Evolutionary conservation across 2,329 filamentous ascomycete genomes (phyloP).

Genomic region (Cercospora citrullina): DNA sequence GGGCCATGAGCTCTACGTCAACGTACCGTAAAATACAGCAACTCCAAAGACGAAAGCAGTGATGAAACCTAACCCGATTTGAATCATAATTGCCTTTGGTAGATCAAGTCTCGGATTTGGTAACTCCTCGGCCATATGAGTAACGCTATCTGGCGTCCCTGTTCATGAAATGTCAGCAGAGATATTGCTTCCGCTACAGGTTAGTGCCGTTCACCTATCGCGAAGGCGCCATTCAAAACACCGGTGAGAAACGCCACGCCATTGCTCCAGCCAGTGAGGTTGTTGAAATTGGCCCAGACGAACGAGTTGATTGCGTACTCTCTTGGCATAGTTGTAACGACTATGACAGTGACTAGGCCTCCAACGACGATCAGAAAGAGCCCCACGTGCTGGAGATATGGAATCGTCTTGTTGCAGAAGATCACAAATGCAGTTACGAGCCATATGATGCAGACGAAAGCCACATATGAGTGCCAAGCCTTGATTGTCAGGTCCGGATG

Average conservation of each 20-base stretch:
- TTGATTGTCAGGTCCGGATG: slow-evolving; percentile 45
- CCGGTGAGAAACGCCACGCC: slow-evolving; percentile 42
- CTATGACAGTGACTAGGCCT: slow-evolving; percentile 41
- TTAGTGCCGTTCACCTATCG: slow-evolving; percentile 28
- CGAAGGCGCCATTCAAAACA: slow-evolving; percentile 43
- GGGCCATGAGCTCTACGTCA: too few relatives aligned
- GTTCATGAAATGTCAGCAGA: background rate
- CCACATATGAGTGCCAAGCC: slow-evolving; percentile 58
- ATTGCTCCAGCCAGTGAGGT: slow-evolving; percentile 52
- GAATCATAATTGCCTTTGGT: slow-evolving; percentile 52
- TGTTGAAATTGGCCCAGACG: slow-evolving; percentile 42
- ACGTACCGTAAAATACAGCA: slow-evolving; percentile 49
- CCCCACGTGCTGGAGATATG: slow-evolving; percentile 55
- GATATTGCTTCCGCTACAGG: background rate
- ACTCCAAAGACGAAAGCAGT: slow-evolving; percentile 52
- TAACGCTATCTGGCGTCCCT: slow-evolving; percentile 39
- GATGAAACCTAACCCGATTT: slow-evolving; percentile 51
- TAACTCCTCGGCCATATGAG: slow-evolving; percentile 43
- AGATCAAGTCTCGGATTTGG: slow-evolving; percentile 45
- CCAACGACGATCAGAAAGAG: slow-evolving; percentile 52
- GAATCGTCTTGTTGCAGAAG: slow-evolving; percentile 57
- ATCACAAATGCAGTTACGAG: slow-evolving; percentile 54
- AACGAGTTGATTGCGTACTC: slow-evolving; percentile 52
- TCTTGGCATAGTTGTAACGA: slow-evolving; percentile 54
- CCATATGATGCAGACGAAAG: slow-evolving; percentile 59